Evolutionary conservation across 2,329 filamentous ascomycete genomes (phyloP), one percentile per base, ranked within the genome.

Genomic region (Aspergillus fijiensis): DNA sequence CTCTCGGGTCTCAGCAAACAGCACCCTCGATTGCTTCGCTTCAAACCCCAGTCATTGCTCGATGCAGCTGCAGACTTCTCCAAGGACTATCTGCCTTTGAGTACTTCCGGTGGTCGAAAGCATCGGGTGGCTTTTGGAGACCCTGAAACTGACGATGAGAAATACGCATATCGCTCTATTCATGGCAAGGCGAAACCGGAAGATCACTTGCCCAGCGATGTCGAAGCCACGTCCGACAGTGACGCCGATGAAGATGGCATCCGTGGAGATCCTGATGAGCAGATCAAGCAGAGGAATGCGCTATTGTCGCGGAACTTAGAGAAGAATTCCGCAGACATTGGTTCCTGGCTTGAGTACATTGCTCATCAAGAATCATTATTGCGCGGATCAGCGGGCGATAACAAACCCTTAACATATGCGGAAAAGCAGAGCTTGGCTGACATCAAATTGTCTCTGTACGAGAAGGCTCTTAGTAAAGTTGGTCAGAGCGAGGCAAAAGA

Each of bases 341-440:
- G 87, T 48, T 82, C 86, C 19, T 98, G 94, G 94, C 74, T 96
- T 16, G 82, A 85, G 42, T 81, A 97, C n/a, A 89, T 94, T 50
- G 79, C 87, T 7, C 87, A 96, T 62, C 94, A 98, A 76, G 87
- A 92, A 62, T 74, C 76, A 2, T 80, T 96, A 58, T 77, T 94
- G 48, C 78, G 79, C 77, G 69, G 81, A 71, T 48, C 69, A 5
- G 63, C 62, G 35, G 64, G 65, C 14, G 68, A 74, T 14, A 64
- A 60, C 23, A 70, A 80, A 75, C 45, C 74, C 70, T 31, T 81
- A 25, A 87, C 85, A 0, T 78, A 80, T 29, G 85, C 87, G 3
- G 89, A 95, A 69, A 79, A 80, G 54, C 84, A 83, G 62, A 89
- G 89, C 63, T 85, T 91, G 57, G 87, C 91, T 3, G 89, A 95